Evolutionary conservation across 345 rosid species (phyloP), one percentile per base, ranked within the genome.

Genomic region (Murraya koenigii): DNA sequence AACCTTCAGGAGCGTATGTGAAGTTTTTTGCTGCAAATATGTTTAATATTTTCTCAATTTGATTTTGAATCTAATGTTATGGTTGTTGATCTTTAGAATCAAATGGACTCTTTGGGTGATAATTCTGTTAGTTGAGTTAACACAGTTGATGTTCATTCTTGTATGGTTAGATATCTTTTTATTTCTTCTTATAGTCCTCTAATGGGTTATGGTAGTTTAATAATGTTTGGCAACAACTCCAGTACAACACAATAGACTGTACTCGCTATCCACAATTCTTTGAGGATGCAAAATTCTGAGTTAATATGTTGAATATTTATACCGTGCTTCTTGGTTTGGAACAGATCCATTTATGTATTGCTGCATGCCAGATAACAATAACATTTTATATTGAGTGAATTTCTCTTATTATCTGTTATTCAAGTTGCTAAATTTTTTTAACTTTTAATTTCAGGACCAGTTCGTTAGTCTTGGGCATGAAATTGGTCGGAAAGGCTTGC

Each of bases 401-500:
- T 64, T 60, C 49, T 74, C 58, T 62, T 33, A 22, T n/a, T 63
- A 55, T 54, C 25, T 59, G 41, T 80, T 71, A 30, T 72, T 6
- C 15, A 8, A 59, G 54, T 28, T 71, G 66, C n/a, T 54, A 65
- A 17, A 8, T 69, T 71, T 39, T 54, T 56, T 44, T 44, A 44
- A 17, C 13, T 26, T 49, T 70, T 15, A 25, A 60, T 77, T 77
- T 72, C 80, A 83, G 86, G 33, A 59, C 35, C 28, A 38, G 49
- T 20, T 36, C 11, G 59, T 74, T 33, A 58, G n/a, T n/a, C 74
- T 49, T 77, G 77, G 38, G 44, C 5, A 60, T 77, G 78, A 75
- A 71, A 26, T 8, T 71, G 81, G n/a, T 52, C 78, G 26, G 52
- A 72, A 73, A 74, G 80, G 74, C 11, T 11, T 39, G n/a, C 75